Evolutionary conservation across 441 rosid species (phyloP).

Genomic region (Populus hybrid): DNA sequence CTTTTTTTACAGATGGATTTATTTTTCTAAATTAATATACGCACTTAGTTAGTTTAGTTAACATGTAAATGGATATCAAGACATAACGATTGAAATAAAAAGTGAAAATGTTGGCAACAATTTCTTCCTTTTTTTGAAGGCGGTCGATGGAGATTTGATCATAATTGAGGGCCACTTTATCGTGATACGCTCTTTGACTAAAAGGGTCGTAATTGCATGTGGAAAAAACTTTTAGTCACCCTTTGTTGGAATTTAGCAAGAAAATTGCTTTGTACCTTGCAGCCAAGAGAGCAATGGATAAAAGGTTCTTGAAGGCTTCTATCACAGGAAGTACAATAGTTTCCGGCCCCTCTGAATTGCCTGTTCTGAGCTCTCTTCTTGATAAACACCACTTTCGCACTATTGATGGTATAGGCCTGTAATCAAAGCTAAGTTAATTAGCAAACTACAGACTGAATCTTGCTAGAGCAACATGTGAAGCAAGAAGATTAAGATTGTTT

Average conservation of each 20-base stretch:
- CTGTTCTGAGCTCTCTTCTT: conserved; percentile 93
- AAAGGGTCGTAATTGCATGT: background rate
- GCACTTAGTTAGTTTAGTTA: background rate
- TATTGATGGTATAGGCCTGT: conserved; percentile 24
- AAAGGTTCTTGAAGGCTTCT: conserved; percentile 92
- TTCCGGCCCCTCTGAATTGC: conserved; percentile 93
- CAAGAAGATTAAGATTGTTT: background rate
- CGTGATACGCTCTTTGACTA: background rate
- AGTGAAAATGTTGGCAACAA: background rate
- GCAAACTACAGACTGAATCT: conserved; percentile 1
- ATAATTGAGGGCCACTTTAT: background rate
- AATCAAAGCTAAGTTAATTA: conserved; percentile 4
- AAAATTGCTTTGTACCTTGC: conserved; percentile 56
- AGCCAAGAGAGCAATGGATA: conserved; percentile 81
- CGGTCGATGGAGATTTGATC: background rate
- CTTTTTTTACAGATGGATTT: background rate
- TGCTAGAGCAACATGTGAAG: background rate
- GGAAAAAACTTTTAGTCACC: background rate
- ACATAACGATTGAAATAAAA: background rate
- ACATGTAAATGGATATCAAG: too few species aligned
- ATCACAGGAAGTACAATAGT: conserved; percentile 86
- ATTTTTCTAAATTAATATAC: background rate
- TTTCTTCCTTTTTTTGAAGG: background rate
- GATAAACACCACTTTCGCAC: conserved; percentile 89
- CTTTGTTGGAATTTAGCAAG: background rate